Conservation (phyloP, 2,329 filamentous ascomycete species). For the Dissoconium aciculare region DNA sequence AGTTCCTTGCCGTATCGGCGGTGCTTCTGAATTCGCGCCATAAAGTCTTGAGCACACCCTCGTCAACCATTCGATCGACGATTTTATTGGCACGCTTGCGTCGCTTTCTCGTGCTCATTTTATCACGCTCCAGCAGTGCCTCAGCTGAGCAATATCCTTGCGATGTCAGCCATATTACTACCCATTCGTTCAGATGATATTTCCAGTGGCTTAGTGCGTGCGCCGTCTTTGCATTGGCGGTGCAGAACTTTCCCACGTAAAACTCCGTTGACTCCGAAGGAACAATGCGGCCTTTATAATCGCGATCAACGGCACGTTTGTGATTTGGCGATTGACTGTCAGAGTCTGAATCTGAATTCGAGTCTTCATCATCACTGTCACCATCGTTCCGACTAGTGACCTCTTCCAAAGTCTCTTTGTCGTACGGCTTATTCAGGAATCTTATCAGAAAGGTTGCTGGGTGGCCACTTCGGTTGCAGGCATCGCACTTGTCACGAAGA, state of each 20-base stretch:
- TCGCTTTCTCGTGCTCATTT: conserved; percentile 44
- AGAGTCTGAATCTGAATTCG: conserved; percentile 18
- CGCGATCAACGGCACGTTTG: conserved; percentile 22
- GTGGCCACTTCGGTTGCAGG: conserved; percentile 55
- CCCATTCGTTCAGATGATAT: conserved; percentile 55
- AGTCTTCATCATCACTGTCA: conserved; percentile 27
- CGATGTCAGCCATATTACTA: conserved; percentile 45
- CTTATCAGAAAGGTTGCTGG: conserved; percentile 49
- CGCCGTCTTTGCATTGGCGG: conserved; percentile 50
- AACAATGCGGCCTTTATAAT: conserved; percentile 34
- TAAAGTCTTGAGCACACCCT: conserved; percentile 44
- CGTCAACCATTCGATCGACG: conserved; percentile 47
- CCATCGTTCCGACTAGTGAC: conserved; percentile 43
- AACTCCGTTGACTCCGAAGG: conserved; percentile 34
- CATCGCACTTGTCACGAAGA: conserved; percentile 43
- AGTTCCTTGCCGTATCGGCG: conserved; percentile 42
- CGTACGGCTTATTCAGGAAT: conserved; percentile 52
- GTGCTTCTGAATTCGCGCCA: conserved; percentile 51
- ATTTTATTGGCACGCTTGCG: conserved; percentile 48
- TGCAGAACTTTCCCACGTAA: conserved; percentile 44
- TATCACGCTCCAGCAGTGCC: conserved; percentile 46
- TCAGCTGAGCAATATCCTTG: conserved; percentile 44
- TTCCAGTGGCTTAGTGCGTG: conserved; percentile 66
- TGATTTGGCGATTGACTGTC: conserved; percentile 12
- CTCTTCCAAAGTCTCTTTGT: conserved; percentile 49